phyloP scores from a whole-genome alignment of 1,284 basidiomycete genomes.

The Pulveroboletus sp. region DNA sequence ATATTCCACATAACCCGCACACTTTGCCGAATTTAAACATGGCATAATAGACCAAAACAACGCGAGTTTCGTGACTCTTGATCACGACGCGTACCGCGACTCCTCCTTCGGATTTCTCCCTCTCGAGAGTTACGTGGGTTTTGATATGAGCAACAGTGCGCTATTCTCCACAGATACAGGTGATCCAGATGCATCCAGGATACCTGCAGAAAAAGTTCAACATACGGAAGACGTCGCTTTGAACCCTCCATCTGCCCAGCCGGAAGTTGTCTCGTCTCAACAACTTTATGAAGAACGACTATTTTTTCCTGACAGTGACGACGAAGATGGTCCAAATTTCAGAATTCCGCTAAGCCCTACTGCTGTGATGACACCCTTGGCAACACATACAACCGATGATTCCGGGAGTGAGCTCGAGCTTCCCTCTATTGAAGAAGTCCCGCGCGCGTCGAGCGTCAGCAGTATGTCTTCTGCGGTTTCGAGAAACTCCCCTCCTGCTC shows the following conservation, averaged over 20 bases:
- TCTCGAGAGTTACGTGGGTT: background rate
- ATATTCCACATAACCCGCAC: too few relatives aligned
- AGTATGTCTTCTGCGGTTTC: constrained; percentile 38
- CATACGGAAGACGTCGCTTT: background rate
- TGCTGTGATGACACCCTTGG: constrained; percentile 11
- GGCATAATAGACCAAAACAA: constrained; percentile 30
- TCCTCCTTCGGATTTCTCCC: too few relatives aligned
- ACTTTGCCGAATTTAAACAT: background rate
- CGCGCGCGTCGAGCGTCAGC: constrained; percentile 46
- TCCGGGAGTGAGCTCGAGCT: constrained; percentile 38
- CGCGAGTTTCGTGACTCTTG: constrained; percentile 16
- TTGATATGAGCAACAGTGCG: constrained; percentile 15
- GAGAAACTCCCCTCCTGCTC: constrained; percentile 35
- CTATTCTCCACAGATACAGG: constrained; percentile 44
- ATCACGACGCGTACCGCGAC: constrained; percentile 15
- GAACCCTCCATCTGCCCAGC: background rate
- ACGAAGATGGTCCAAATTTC: constrained; percentile 43
- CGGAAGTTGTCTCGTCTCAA: constrained; percentile 9
- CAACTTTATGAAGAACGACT: constrained; percentile 39
- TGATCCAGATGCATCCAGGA: constrained; percentile 29
- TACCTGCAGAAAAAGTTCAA: background rate
- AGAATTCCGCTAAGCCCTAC: constrained; percentile 19
- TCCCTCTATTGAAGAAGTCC: constrained; percentile 34
- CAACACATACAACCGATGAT: constrained; percentile 23
- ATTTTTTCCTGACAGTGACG: constrained; percentile 62